Base-by-base conservation (phyloP, 441 rosid species). In the Erodium moschatum region DNA sequence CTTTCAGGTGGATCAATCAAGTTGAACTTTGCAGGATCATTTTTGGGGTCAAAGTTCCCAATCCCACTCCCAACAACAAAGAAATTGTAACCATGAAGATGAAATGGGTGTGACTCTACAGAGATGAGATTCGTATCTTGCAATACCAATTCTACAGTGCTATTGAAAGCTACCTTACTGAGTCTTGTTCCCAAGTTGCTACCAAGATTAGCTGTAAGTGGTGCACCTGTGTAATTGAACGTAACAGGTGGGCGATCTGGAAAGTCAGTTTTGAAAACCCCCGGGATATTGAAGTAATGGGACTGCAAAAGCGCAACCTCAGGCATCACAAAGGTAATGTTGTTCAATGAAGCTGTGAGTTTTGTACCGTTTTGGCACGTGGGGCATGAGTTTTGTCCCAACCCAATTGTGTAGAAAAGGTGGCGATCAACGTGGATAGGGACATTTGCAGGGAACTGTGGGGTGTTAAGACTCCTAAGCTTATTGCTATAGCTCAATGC, bases 11-110 rank as follows among this genome's bases (percentile, higher is more conserved):
- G 91, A 71, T 89, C 90, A 40, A 83, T 72, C 62, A 89, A 65
- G 72, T 89, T 89, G 48, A 78, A 84, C 5, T 82, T 86, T 8
- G 79, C 79, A 1, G 86, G 83, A 67, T 85, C 86, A 20, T 73
- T 77, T 54, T 70, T 66, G 0, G 85, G 84, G 72, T 87, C 84
- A 50, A 81, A 89, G 77, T 86, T 86, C 67, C 90, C 89, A 2
- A 84, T 52, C 2, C 90, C 90, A 0, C 81, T 80, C 58, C 86
- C 92, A 4, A 89, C 79, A 0, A 85, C 89, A 64, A 85, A 83
- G 81, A 85, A 85, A 58, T 87, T 87, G 38, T 85, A 87, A 15
- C 95, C 95, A 13, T 89, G 92, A 65, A 87, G 89, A 73, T 89
- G 95, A 80, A 89, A 85, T 0, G 95, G 92, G 18, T 89, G 95